Evolutionary conservation across 768 basidiomycete genomes (phyloP).

Genomic region (Mycena sanguinolenta): DNA sequence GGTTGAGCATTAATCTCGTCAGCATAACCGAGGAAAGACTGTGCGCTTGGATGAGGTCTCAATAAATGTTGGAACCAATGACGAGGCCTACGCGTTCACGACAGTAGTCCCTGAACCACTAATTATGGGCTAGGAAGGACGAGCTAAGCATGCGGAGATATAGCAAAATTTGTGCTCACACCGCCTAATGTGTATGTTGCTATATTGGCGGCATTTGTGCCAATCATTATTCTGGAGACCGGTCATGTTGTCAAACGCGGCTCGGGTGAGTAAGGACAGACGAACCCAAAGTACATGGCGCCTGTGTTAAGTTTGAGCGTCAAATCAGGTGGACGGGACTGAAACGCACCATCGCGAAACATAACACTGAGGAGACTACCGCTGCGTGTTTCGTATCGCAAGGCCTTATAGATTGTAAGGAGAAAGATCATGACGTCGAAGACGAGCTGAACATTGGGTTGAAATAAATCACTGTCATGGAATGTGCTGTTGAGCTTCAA

Average conservation of each 20-base stretch:
- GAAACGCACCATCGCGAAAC: conserved; percentile 35
- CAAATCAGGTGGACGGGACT: not conserved
- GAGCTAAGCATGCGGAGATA: not conserved
- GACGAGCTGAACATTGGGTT: conserved; percentile 19
- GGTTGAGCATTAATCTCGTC: conserved; percentile 29
- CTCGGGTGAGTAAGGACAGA: conserved; percentile 2
- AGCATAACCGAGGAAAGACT: conserved; percentile 32
- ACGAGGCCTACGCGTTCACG: conserved; percentile 21
- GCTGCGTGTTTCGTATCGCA: conserved; percentile 7
- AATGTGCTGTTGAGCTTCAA: not conserved
- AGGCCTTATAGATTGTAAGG: conserved; percentile 37
- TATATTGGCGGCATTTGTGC: conserved; percentile 27
- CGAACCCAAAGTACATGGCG: conserved; percentile 25
- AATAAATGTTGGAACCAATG: not conserved
- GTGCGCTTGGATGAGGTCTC: not conserved
- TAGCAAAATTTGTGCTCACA: not conserved
- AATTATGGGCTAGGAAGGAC: conserved; percentile 20
- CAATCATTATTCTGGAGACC: conserved; percentile 22
- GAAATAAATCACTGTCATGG: too few relatives aligned
- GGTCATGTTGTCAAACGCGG: not conserved
- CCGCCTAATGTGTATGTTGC: conserved; percentile 26
- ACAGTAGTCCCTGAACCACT: conserved; percentile 24
- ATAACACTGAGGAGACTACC: conserved; percentile 21
- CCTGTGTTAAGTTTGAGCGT: not conserved
- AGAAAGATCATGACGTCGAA: conserved; percentile 42